Evolutionary conservation across 2,329 filamentous ascomycete species (phyloP).

Genomic region (Epichloe sp.): DNA sequence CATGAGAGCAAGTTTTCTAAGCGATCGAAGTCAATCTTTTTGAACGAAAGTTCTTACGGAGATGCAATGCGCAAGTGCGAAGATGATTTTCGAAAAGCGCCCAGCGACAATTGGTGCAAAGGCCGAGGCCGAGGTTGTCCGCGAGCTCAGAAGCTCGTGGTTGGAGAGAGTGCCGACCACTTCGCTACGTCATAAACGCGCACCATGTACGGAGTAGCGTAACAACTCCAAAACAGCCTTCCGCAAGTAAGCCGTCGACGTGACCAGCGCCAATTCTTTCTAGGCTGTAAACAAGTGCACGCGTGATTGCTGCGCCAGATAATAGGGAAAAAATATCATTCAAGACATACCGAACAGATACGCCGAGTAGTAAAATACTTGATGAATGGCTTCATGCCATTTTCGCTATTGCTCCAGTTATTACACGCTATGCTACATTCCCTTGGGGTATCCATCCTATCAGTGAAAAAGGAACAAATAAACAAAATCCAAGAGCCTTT

Average conservation of each 20-base stretch:
- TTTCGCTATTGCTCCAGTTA: background rate
- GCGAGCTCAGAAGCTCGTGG: background rate
- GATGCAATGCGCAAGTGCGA: background rate
- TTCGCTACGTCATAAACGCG: background rate
- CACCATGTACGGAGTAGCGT: too few species aligned
- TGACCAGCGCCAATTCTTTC: too few species aligned
- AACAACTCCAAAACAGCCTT: too few species aligned
- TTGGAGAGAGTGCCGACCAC: too few species aligned
- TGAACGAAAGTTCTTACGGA: background rate
- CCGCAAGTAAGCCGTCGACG: too few species aligned
- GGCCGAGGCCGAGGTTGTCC: background rate
- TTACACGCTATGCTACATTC: background rate
- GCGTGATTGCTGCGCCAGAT: too few species aligned
- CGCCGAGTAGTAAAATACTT: background rate
- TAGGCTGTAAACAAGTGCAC: too few species aligned
- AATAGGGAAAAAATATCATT: too few species aligned
- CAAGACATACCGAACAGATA: too few species aligned
- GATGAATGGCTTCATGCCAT: background rate
- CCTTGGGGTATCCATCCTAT: conserved; percentile 1
- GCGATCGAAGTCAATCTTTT: too few species aligned
- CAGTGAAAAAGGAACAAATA: background rate
- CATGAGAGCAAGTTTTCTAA: too few species aligned
- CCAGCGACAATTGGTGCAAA: background rate
- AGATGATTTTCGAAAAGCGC: background rate
- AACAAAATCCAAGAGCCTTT: background rate